Evolutionary conservation across 2,329 filamentous ascomycete species (phyloP), one percentile per base, ranked within the genome.

Genomic region (Cladobotryum protrusum): DNA sequence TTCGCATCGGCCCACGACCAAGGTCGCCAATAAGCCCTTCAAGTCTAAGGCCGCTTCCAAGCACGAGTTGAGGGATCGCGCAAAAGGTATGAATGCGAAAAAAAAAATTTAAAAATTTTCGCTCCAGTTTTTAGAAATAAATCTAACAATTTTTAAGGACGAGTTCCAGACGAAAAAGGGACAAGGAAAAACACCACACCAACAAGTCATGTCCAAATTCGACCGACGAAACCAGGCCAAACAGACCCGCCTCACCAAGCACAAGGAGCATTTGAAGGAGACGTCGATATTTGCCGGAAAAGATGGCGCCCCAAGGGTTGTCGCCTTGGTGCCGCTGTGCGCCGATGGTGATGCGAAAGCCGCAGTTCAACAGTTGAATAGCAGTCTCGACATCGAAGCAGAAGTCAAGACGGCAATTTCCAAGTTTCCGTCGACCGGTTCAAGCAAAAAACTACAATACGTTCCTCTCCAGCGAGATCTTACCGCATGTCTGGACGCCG

Each of bases 191-290:
- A 96, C 92, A 14, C 89, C 89, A 49, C 89, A 96, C 67, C 93
- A 99, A 67, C 89, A 96, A 72, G 82, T 96, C 72, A 92, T 96
- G 88, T 95, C 90, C 52, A 99, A 97, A 72, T 81, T 99, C 67
- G 90, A 96, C 70, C 86, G 93, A 53, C 85, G 89, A 61, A 97
- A 99, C 69, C 89, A 95, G 74, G 88, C 89, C 59, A 92, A 92
- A 69, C 93, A 99, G 75, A 84, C 86, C 67, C 87, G 92, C 61
- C 74, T 87, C 54, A 77, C 83, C 59, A 96, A 97, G 70, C 83
- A 90, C 63, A 84, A 84, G 63, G 89, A 93, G 60, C 87, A 93
- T 63, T 77, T 86, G 43, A 86, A 87, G 58, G 86, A 89, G 47
- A 83, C 81, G 0, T 88, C 83, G 35, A 75, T 99, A 18, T 99